Evolutionary conservation across 768 basidiomycete species (phyloP), one percentile per base, ranked within the genome.

Genomic region (Ramaria rubella): DNA sequence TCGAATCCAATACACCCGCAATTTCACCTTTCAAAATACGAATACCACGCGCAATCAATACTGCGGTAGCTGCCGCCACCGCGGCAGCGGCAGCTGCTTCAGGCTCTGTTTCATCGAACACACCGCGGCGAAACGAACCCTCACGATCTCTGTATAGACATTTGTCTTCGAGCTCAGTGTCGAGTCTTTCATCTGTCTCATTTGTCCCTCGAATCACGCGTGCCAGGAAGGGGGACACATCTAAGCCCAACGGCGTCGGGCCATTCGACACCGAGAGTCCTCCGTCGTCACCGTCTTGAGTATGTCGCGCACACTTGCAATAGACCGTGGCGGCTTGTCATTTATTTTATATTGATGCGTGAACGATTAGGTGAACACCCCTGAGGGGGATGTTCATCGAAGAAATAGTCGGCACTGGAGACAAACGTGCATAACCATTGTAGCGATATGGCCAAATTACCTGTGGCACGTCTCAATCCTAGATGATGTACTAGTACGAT

Each of bases 11-110:
- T n/a, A n/a, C n/a, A n/a, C n/a, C n/a, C n/a, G n/a, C 43, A 31
- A 56, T 17, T 19, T 56, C 55, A 4, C 55, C 55, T 19, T 56
- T 56, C 15, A 56, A 56, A 34, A 56, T 56, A 45, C 55, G 55
- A 21, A 56, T 56, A 56, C 55, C 55, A 29, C 27, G 46, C 33
- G 55, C 55, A 29, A 56, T 56, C 27, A 56, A 56, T 56, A 56
- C 55, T 6, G 55, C 55, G 5, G 55, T 56, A 15, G 55, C 55
- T 21, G 55, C 55, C 30, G 55, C 55, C 4, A 56, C 55, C 9
- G 52, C 52, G 7, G 55, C 55, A 34, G 54, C 54, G 2, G 52
- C 52, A 26, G 55, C 55, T 5, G 55, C 55, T 26, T 45, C 55
- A 46, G 45, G 26, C 44, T 24, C 44, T 24, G 24, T 27, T 33